Percentiles rank a stretch among this genome's conserved stretches.
Evolutionary conservation across 106 monocot genomes (phyloP).

Genomic region (Acorus gramineus): DNA sequence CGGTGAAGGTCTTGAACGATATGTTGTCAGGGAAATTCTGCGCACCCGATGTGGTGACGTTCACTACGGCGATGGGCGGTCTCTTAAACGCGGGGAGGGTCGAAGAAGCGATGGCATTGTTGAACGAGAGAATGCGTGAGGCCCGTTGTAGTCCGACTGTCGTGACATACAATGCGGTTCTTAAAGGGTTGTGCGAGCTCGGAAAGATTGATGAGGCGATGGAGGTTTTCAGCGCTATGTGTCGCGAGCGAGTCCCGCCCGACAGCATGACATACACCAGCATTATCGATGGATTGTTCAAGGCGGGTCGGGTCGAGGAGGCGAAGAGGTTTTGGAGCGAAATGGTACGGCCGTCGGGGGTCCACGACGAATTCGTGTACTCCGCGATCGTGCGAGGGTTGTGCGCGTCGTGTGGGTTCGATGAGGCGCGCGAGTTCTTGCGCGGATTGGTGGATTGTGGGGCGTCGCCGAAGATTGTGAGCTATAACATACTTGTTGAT

Average conservation of each 20-base stretch:
- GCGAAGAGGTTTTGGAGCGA: slow-evolving; percentile 78
- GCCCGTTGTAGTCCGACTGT: slow-evolving; percentile 46
- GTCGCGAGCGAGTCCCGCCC: slow-evolving; percentile 20
- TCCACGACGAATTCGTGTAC: slow-evolving; percentile 79
- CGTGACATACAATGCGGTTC: slow-evolving; percentile 58
- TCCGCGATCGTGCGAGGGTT: slow-evolving; percentile 59
- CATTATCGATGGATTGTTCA: slow-evolving; percentile 53
- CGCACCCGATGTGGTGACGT: slow-evolving; percentile 79
- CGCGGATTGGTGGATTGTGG: slow-evolving; percentile 81
- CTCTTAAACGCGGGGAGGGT: slow-evolving; percentile 39
- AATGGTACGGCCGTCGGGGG: slow-evolving; percentile 54
- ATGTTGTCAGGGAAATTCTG: slow-evolving; percentile 75
- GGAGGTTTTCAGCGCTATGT: slow-evolving; percentile 60
- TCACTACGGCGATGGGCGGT: slow-evolving; percentile 61
- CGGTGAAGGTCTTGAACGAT: slow-evolving; percentile 61
- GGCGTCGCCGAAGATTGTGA: slow-evolving; percentile 53
- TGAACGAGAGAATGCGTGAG: slow-evolving; percentile 33
- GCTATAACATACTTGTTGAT: slow-evolving; percentile 75
- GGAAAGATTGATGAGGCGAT: slow-evolving; percentile 43
- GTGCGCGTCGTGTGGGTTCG: slow-evolving; percentile 45
- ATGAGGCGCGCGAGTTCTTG: slow-evolving; percentile 73
- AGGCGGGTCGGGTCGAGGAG: slow-evolving; percentile 23
- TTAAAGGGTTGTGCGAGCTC: slow-evolving; percentile 54
- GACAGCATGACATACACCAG: slow-evolving; percentile 41
- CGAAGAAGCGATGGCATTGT: slow-evolving; percentile 56